Conservation (phyloP, 257 asterid genomes). For the Solanum acaule region DNA sequence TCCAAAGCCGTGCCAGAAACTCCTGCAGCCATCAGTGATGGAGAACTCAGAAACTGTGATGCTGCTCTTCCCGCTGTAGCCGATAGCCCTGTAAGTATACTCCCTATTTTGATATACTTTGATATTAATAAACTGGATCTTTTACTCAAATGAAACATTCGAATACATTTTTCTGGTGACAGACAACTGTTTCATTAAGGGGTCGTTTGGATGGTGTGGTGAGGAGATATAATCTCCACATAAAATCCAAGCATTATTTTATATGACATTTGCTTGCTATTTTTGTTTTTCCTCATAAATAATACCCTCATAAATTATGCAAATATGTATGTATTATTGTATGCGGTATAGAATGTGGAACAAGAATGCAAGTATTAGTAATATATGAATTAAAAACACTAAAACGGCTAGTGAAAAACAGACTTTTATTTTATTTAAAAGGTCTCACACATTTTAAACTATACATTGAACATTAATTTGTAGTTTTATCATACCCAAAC, state of each 20-base stretch:
- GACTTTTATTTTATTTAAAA: not conserved
- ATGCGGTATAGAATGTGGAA: not conserved
- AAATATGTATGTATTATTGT: not conserved
- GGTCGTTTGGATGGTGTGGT: not conserved
- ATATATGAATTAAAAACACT: not conserved
- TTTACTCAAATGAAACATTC: not conserved
- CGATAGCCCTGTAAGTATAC: not conserved
- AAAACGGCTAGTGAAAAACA: not conserved
- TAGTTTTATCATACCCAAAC: not conserved
- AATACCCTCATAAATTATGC: not conserved
- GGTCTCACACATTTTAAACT: not conserved
- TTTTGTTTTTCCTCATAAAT: not conserved
- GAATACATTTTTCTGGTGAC: not conserved
- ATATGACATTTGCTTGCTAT: not conserved
- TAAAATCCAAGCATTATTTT: not conserved
- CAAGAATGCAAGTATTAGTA: not conserved
- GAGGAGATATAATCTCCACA: not conserved
- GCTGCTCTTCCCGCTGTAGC: slow-evolving; percentile 55
- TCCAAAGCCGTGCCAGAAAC: slow-evolving; percentile 16
- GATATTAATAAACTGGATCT: not conserved
- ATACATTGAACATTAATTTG: not conserved
- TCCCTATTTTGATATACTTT: not conserved
- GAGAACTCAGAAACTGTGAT: slow-evolving; percentile 26
- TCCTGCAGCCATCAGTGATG: slow-evolving; percentile 20
- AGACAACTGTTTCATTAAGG: not conserved